Conservation (phyloP, 2,329 filamentous ascomycete species). For the Blastomyces gilchristii region DNA sequence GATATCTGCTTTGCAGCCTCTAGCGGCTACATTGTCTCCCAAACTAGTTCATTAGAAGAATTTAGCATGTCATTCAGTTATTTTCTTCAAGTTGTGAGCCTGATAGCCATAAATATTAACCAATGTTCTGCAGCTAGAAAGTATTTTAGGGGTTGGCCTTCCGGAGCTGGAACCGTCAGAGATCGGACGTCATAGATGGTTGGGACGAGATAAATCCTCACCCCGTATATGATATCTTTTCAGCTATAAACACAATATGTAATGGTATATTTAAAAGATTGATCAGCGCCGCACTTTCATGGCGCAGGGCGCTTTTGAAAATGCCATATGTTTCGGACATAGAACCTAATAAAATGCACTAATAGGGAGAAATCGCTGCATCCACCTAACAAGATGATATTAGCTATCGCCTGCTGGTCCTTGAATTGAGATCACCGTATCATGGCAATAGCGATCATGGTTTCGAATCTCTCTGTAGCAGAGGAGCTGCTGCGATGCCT, state of each 20-base stretch:
- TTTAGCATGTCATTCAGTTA: no score
- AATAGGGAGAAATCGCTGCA: not conserved
- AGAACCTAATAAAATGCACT: not conserved
- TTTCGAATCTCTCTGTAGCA: not conserved
- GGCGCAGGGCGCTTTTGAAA: not conserved
- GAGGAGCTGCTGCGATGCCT: not conserved
- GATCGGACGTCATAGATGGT: not conserved
- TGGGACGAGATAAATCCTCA: not conserved
- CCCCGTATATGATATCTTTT: not conserved
- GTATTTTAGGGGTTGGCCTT: no score
- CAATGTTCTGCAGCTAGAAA: no score
- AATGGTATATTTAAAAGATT: not conserved
- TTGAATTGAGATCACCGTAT: not conserved
- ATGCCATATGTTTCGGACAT: not conserved
- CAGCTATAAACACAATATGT: not conserved
- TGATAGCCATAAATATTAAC: no score
- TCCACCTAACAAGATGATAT: not conserved
- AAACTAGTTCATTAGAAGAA: no score
- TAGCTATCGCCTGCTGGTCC: not conserved
- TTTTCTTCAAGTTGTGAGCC: no score
- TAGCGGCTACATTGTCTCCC: no score
- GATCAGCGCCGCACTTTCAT: not conserved
- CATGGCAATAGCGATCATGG: not conserved
- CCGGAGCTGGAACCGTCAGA: not conserved
- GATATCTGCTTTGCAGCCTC: no score